These are phyloP conservation scores for Penicillium sclerotigenum DNA, from an alignment of 2,329 filamentous ascomycete genomes.

Conservation along the genomic window DNA sequence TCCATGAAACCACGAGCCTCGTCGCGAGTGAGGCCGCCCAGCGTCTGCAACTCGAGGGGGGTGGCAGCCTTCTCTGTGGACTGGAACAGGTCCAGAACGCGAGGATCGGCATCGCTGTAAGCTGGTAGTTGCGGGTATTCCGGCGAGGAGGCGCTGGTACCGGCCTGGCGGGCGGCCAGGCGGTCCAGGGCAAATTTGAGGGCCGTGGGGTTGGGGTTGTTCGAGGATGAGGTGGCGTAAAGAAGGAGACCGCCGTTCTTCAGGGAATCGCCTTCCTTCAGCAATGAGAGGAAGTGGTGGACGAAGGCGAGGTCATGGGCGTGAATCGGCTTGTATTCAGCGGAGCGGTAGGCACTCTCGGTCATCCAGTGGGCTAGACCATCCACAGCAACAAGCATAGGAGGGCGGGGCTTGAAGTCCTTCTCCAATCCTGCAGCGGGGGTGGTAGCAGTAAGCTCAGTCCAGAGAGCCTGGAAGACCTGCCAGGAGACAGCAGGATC, in stretches of 20 bases:
- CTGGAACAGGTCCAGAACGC: constrained; percentile 48
- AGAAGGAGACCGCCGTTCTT: constrained; percentile 77
- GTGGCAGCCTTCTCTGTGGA: constrained; percentile 29
- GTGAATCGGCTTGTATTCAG: constrained; percentile 72
- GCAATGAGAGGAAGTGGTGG: constrained; percentile 68
- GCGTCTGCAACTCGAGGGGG: constrained; percentile 49
- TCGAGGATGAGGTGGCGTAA: constrained; percentile 70
- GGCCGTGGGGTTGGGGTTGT: constrained; percentile 61
- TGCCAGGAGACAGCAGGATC: constrained; percentile 77
- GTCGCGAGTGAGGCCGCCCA: constrained; percentile 67
- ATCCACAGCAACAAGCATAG: constrained; percentile 74
- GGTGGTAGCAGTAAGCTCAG: constrained; percentile 63
- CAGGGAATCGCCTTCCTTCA: constrained; percentile 48
- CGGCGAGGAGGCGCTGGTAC: constrained; percentile 36
- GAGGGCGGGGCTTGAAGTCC: constrained; percentile 51
- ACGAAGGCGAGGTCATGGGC: constrained; percentile 78
- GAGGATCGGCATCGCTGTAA: constrained; percentile 52
- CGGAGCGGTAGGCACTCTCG: constrained; percentile 69
- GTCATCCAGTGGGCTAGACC: constrained; percentile 79
- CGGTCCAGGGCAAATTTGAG: constrained; percentile 65
- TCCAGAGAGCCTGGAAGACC: constrained; percentile 76
- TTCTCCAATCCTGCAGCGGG: constrained; percentile 43
- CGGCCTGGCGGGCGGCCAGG: constrained; percentile 45
- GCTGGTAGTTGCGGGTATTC: constrained; percentile 50
- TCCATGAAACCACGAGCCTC: constrained; percentile 82